Conservation (phyloP, 768 basidiomycete species). For the Boletus reticuloceps region DNA sequence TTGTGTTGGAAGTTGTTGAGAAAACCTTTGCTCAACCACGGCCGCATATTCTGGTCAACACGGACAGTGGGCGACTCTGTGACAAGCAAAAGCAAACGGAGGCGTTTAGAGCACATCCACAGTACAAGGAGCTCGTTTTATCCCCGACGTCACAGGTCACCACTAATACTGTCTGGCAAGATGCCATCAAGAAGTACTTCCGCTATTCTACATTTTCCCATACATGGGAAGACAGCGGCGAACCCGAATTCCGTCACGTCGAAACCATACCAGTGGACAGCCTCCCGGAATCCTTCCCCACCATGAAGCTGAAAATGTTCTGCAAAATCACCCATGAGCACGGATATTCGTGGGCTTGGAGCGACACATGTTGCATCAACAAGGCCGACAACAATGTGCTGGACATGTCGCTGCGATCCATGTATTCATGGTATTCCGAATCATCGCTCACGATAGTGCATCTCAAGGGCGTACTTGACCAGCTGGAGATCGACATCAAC, state of each 20-base stretch:
- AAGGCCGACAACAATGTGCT: constrained; percentile 15
- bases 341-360: constrained; percentile 24
- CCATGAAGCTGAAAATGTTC: constrained; percentile 11
- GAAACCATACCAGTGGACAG: not conserved
- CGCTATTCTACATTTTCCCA: constrained; percentile 19
- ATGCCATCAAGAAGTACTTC: constrained; percentile 6
- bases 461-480: constrained; percentile 10
- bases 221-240: constrained; percentile 15
- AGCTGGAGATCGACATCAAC: not conserved
- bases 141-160: not conserved
- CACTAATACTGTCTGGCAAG: not conserved
- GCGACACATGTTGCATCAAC: constrained; percentile 27
- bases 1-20: not conserved
- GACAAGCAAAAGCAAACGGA: constrained; percentile 6
- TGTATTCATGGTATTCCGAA: constrained; percentile 26
- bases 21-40: not conserved
- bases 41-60: constrained; percentile 15
- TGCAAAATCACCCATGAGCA: constrained; percentile 4
- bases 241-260: constrained; percentile 6
- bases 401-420: constrained; percentile 19
- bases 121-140: constrained; percentile 14
- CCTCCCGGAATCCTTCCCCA: not conserved
- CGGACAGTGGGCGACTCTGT: constrained; percentile 13
- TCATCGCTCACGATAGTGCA: constrained; percentile 26
- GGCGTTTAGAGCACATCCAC: constrained; percentile 6